Evolutionary conservation across 2,329 filamentous ascomycete species (phyloP), one percentile per base, ranked within the genome.

Genomic region (Neonectria neomacrospora): DNA sequence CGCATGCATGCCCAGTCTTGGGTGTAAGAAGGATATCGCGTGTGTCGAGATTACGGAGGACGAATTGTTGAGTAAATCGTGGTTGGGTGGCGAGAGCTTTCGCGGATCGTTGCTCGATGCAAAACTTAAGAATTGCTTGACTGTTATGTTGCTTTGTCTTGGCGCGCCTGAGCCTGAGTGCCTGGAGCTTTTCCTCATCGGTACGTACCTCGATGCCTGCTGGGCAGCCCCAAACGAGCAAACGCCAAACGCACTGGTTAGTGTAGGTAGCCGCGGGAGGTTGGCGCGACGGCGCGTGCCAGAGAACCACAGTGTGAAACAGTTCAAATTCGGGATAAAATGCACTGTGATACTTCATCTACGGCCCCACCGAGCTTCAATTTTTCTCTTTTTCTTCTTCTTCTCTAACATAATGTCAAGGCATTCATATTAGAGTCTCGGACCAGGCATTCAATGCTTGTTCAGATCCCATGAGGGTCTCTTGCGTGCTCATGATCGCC

Each of bases 371-470:
- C 50, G 52, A 34, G 57, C 60, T 61, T 54, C 62, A 71, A 72
- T 71, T 76, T 77, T 76, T 59, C 44, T 41, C 39, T 62, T 63
- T 67, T 71, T 65, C 63, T 64, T 76, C 75, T 75, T 78, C 75
- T 78, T 81, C 84, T 81, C 80, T 83, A 37, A 37, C 34, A 81
- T 84, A 95, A 92, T 93, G 90, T 93, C 88, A 88, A 78, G 89
- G 90, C 93, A 90, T 91, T 90, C 88, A 92, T 92, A 92, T 95
- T 98, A 98, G 96, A 99, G 96, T 99, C 96, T 96, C 95, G 94
- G 91, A 91, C 89, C 89, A 92, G 89, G 91, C 80, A 78, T 78
- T 94, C 92, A 93, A 87, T 98, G 88, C 91, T 93, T 94, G 89
- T 92, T 93, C 92, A 96, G 93, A 88, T 90, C 87, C 89, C 85